A percentile compares a stretch with the other conserved stretches of the same genome.
phyloP scores from a whole-genome alignment of 768 basidiomycete species.

The Tricholoma sp. region DNA sequence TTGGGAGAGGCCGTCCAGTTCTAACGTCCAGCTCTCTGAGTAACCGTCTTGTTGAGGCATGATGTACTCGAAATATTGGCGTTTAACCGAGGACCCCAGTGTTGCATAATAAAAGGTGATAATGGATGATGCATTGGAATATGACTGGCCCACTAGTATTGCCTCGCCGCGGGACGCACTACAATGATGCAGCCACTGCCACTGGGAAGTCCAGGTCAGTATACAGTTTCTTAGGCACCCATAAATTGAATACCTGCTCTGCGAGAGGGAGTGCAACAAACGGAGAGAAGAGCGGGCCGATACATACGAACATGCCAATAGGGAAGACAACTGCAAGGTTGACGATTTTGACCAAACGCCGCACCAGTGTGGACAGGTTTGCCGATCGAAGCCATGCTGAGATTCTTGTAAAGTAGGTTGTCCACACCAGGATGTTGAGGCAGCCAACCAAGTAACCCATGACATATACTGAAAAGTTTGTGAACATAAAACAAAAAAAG shows the following conservation, averaged over 20 bases:
- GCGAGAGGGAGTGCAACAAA: constrained; percentile 12
- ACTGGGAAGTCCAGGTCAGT: not conserved
- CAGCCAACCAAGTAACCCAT: constrained; percentile 10
- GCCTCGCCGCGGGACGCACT: constrained; percentile 9
- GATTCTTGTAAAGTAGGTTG: not conserved
- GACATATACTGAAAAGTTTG: constrained; percentile 6
- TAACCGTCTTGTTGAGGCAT: not conserved
- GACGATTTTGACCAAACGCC: not conserved
- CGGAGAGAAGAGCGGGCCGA: constrained; percentile 11
- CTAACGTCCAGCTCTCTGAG: not conserved
- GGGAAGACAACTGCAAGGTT: constrained; percentile 4
- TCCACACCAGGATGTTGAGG: constrained; percentile 11
- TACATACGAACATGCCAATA: constrained; percentile 9
- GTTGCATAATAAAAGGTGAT: not conserved
- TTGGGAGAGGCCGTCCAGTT: not conserved
- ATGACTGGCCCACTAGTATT: constrained; percentile 5
- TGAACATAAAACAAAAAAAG: not conserved
- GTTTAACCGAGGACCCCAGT: not conserved
- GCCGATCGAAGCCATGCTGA: not conserved
- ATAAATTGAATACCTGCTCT: constrained; percentile 2
- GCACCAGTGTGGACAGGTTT: not conserved
- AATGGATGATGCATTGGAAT: not conserved
- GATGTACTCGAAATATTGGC: not conserved
- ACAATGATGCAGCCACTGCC: constrained; percentile 11
- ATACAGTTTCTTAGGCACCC: not conserved